Percentiles rank a stretch among this genome's conserved stretches.
Evolutionary conservation across 257 asterid genomes (phyloP).

Genomic region (Nicotiana tabacum): DNA sequence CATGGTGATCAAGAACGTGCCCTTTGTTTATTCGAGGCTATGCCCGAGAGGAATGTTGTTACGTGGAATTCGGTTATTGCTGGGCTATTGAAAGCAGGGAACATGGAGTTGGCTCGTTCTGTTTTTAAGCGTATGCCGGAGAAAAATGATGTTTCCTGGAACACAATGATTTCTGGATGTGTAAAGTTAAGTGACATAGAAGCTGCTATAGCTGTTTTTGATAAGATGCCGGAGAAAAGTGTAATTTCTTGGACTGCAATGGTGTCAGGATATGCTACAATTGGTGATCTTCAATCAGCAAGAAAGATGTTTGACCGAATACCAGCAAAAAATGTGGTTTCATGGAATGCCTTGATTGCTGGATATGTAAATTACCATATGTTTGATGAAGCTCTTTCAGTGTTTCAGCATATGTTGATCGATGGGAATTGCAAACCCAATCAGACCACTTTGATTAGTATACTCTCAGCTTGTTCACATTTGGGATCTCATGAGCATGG

Average conservation of each 20-base stretch:
- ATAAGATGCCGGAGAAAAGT: slow-evolving; percentile 40
- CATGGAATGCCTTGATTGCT: slow-evolving; percentile 59
- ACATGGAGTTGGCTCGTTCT: slow-evolving; percentile 31
- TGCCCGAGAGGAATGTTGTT: slow-evolving; percentile 40
- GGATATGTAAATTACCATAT: slow-evolving; percentile 38
- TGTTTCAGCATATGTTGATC: slow-evolving; percentile 35
- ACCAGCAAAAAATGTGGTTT: slow-evolving; percentile 40
- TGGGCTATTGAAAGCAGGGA: slow-evolving; percentile 31
- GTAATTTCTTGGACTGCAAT: slow-evolving; percentile 45
- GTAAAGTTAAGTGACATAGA: slow-evolving; percentile 23
- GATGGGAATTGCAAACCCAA: slow-evolving; percentile 43
- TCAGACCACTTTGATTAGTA: slow-evolving; percentile 39
- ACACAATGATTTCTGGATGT: slow-evolving; percentile 37
- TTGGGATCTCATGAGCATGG: slow-evolving; percentile 48
- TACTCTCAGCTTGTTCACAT: slow-evolving; percentile 40
- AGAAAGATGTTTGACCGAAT: slow-evolving; percentile 27
- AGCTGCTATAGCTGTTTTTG: slow-evolving; percentile 26
- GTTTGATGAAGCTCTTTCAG: slow-evolving; percentile 38
- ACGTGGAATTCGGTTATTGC: slow-evolving; percentile 42
- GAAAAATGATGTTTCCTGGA: slow-evolving; percentile 36
- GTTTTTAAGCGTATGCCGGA: slow-evolving; percentile 32
- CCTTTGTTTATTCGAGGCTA: slow-evolving; percentile 29
- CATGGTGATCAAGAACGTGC: slow-evolving; percentile 26
- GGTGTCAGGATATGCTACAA: slow-evolving; percentile 41
- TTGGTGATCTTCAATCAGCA: slow-evolving; percentile 32